Evolutionary conservation across 352 stramenopile species (phyloP).

Genomic region (Phytophthora kernoviae): DNA sequence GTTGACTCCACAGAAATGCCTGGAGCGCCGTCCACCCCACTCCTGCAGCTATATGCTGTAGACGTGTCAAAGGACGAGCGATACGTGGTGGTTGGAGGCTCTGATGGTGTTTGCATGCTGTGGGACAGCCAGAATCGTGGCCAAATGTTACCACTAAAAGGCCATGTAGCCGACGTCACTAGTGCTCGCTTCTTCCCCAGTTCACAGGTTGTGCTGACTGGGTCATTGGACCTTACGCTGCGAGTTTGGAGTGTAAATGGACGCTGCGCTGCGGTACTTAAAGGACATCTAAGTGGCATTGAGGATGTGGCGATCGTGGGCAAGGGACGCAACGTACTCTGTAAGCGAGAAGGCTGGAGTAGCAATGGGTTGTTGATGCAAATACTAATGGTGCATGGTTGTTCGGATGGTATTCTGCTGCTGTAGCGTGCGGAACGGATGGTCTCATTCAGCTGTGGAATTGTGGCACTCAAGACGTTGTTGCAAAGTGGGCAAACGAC

Average conservation of each 20-base stretch:
- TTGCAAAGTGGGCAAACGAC: constrained; percentile 70
- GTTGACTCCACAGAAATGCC: background rate
- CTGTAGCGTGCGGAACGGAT: constrained; percentile 63
- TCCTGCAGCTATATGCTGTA: constrained; percentile 51
- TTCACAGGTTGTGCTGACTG: constrained; percentile 68
- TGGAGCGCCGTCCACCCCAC: background rate
- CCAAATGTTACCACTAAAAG: constrained; percentile 39
- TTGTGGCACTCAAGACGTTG: constrained; percentile 52
- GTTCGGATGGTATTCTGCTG: constrained; percentile 3
- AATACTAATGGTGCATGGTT: background rate
- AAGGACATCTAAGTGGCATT: constrained; percentile 61
- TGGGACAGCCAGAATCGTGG: constrained; percentile 43
- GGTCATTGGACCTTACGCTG: constrained; percentile 74
- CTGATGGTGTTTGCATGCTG: constrained; percentile 57
- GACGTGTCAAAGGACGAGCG: constrained; percentile 60
- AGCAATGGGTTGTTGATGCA: constrained; percentile 2
- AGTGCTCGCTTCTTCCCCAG: constrained; percentile 70
- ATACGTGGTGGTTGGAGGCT: constrained; percentile 54
- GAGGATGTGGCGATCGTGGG: constrained; percentile 68
- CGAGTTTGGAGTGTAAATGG: constrained; percentile 69
- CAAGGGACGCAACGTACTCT: constrained; percentile 71
- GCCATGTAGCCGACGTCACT: constrained; percentile 71
- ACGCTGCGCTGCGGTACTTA: constrained; percentile 60
- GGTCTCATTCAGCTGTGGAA: constrained; percentile 73
- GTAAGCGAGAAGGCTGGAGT: constrained; percentile 38